Base-by-base conservation (phyloP, 352 stramenopile species). In the Plasmopara muralis region DNA sequence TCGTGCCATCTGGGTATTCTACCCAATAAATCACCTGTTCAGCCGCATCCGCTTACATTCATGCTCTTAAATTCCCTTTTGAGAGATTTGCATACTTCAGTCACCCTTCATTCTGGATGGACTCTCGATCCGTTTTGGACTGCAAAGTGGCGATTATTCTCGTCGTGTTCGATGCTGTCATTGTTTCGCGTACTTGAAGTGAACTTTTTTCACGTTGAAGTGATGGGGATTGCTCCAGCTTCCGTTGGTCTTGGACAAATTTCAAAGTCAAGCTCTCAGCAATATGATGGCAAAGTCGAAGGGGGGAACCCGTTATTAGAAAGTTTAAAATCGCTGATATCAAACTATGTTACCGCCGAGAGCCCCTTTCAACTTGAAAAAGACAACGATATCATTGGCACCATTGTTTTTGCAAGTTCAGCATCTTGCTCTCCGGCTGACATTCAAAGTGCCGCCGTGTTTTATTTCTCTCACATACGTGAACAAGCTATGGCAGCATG, bases 11-110 rank as follows among this genome's bases (percentile, higher is more conserved):
- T 77, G 16, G 76, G 77, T 16, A 56, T 89, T 34, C 62, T 93
- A 8, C 77, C 77, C 2, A 86, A 69, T 55, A 74, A 62, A 44
- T 83, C 64, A 43, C 59, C 74, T 29, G 66, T 95, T 42, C 77
- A 89, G 42, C 83, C 79, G 2, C 84, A 95, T 42, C 85, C 84
- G 9, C 62, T 95, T 37, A 88, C 77, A 5, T 95, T 95, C 52
- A 89, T 95, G 68, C 60, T 95, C 9, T 64, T 95, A 48, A 90
- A 93, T 50, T 92, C 84, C 13, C 62, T 95, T 48, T 56, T 94
- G 38, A 64, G 53, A 9, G 74, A 89, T 60, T 43, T 93, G 28
- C 57, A 76, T 18, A 50, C 37, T 14, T 60, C 54, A 41, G 39
- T 25, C 1, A 44, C 20, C 44, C 42, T 25, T 18, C 53, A 45